A percentile compares a stretch with the other conserved stretches of the same genome.
phyloP scores from a whole-genome alignment of 2,329 filamentous ascomycete species.

The Aspergillus glaucus region DNA sequence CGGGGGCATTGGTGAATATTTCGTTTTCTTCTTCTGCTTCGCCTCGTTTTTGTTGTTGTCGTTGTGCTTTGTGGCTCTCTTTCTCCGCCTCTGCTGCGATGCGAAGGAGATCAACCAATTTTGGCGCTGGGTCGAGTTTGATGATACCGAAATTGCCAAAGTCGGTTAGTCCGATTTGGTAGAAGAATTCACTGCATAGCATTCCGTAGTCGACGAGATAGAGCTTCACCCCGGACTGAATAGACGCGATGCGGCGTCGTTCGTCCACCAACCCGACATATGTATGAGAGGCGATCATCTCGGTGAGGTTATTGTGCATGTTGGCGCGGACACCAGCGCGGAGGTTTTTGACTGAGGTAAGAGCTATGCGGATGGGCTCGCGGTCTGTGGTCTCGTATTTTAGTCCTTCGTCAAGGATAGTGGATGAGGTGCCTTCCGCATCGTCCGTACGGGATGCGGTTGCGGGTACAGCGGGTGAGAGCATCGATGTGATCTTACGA shows the following conservation, averaged over 20 bases:
- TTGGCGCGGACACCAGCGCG: constrained; percentile 71
- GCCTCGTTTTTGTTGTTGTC: constrained; percentile 3
- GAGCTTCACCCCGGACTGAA: constrained; percentile 87
- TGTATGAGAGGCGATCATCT: constrained; percentile 79
- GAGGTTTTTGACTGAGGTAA: constrained; percentile 80
- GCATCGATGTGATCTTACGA: constrained; percentile 95
- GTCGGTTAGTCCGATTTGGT: constrained; percentile 88
- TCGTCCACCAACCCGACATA: constrained; percentile 94
- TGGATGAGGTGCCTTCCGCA: constrained; percentile 24
- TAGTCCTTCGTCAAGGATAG: constrained; percentile 43
- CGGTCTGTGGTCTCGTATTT: constrained; percentile 69
- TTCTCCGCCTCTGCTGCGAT: constrained; percentile 69
- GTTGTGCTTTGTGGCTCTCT: constrained; percentile 24
- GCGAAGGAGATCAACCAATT: constrained; percentile 62
- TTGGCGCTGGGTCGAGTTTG: constrained; percentile 68
- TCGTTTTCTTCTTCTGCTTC: constrained; percentile 43
- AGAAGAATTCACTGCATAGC: constrained; percentile 82
- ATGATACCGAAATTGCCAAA: constrained; percentile 92
- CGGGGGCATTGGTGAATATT: constrained; percentile 60
- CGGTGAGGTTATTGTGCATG: constrained; percentile 79
- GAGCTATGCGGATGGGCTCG: constrained; percentile 61
- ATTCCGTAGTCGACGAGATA: constrained; percentile 92
- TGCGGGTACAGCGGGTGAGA: constrained; percentile 52
- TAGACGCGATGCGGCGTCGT: constrained; percentile 75
- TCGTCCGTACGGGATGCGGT: constrained; percentile 18